These are phyloP conservation scores for Macrolepiota albuminosa DNA, from an alignment of 768 basidiomycete genomes.

Conservation along the genomic window DNA sequence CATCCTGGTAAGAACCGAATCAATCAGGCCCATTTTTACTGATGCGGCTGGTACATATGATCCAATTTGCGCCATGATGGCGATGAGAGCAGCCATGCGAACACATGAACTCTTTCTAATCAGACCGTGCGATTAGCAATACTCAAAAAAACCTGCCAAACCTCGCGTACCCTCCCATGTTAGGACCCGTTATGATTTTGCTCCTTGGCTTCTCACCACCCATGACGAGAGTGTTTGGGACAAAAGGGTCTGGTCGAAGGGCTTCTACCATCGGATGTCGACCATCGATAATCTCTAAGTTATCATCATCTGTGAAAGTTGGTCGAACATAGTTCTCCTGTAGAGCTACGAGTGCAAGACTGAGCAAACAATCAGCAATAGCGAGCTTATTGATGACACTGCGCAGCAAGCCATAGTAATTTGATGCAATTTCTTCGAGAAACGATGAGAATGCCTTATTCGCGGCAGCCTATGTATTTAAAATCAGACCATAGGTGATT, in stretches of 20 bases:
- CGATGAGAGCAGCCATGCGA: conserved; percentile 72
- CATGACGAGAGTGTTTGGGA: conserved; percentile 75
- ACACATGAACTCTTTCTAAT: conserved; percentile 79
- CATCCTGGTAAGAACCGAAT: conserved; percentile 86
- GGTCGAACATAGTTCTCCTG: conserved; percentile 78
- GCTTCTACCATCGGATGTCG: conserved; percentile 93
- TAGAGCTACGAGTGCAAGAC: conserved; percentile 76
- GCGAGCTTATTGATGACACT: conserved; percentile 79
- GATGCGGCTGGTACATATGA: conserved; percentile 83
- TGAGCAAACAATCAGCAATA: conserved; percentile 80
- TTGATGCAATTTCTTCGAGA: conserved; percentile 59
- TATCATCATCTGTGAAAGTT: conserved; percentile 59
- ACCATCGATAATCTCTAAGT: conserved; percentile 73
- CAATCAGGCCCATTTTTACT: conserved; percentile 73
- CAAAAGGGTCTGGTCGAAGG: conserved; percentile 73
- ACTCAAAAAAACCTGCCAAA: not conserved
- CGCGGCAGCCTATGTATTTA: conserved; percentile 44
- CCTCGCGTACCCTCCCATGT: conserved; percentile 65
- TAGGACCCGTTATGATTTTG: conserved; percentile 80
- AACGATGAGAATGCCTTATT: conserved; percentile 63
- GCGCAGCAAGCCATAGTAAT: conserved; percentile 68
- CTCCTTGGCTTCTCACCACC: conserved; percentile 46
- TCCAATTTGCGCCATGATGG: conserved; percentile 88
- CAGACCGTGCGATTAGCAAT: not conserved
- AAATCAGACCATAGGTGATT: not conserved